Conservation (phyloP, 176 grass and related monocot species). For the Tuctoria greenei region DNA sequence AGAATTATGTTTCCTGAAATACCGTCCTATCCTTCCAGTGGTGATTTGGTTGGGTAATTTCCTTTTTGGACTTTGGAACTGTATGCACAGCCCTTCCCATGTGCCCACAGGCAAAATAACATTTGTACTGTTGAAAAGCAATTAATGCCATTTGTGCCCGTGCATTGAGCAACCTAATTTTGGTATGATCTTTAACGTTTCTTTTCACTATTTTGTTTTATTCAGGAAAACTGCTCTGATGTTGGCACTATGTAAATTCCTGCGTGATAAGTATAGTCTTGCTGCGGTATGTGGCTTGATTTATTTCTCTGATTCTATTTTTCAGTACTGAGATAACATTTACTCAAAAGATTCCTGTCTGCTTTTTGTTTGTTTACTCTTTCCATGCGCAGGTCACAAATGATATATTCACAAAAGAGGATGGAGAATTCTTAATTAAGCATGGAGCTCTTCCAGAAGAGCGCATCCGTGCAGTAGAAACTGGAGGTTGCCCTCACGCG, state of each 20-base stretch:
- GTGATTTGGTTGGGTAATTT: too few species aligned
- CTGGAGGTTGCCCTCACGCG: slow-evolving; percentile 90
- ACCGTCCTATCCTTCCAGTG: too few species aligned
- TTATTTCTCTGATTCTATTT: too few species aligned
- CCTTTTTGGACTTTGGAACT: too few species aligned
- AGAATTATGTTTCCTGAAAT: too few species aligned
- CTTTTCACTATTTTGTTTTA: background rate
- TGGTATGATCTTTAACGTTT: background rate
- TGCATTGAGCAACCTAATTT: background rate
- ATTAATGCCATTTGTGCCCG: background rate
- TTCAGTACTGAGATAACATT: too few species aligned
- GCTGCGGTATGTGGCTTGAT: too few species aligned
- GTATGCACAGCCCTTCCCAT: background rate
- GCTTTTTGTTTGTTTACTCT: background rate
- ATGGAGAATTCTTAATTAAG: slow-evolving; percentile 92
- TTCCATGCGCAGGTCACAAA: slow-evolving; percentile 74
- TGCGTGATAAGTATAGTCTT: too few species aligned
- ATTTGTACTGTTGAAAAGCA: background rate
- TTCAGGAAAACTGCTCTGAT: slow-evolving; percentile 95
- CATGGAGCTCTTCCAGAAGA: slow-evolving; percentile 88
- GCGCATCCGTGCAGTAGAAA: slow-evolving; percentile 84
- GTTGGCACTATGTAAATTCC: slow-evolving; percentile 78
- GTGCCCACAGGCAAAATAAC: background rate
- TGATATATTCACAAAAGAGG: slow-evolving; percentile 99
- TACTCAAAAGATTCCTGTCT: too few species aligned